These are phyloP conservation scores for Epichloe aotearoae DNA, from an alignment of 2,329 filamentous ascomycete genomes.

Conservation along the genomic window DNA sequence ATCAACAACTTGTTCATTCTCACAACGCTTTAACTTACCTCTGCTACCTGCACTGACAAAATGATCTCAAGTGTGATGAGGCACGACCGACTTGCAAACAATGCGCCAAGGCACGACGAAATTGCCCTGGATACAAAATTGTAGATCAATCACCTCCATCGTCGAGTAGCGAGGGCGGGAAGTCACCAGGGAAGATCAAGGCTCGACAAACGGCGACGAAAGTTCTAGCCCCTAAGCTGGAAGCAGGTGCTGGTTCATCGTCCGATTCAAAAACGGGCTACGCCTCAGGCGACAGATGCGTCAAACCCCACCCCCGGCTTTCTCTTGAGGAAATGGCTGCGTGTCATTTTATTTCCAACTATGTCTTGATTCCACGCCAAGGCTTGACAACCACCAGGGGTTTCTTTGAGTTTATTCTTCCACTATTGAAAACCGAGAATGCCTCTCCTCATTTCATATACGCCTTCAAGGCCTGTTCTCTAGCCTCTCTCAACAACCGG, in stretches of 20 bases:
- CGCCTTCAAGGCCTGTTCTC: conserved; percentile 44
- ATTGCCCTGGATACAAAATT: conserved; percentile 53
- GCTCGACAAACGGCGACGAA: conserved; percentile 44
- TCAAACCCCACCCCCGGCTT: conserved; percentile 22
- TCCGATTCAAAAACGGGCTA: conserved; percentile 16
- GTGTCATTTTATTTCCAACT: conserved; percentile 48
- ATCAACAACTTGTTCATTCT: no score
- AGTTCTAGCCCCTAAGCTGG: conserved; percentile 42
- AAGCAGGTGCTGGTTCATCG: conserved; percentile 18
- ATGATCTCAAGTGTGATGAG: conserved; percentile 46
- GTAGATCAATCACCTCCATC: conserved; percentile 43
- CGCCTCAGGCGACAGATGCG: conserved; percentile 7
- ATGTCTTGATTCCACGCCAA: conserved; percentile 37
- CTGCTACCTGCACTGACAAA: not conserved
- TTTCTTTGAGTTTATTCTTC: conserved; percentile 44
- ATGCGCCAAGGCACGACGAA: conserved; percentile 46
- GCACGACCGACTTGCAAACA: conserved; percentile 50
- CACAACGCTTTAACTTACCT: no score
- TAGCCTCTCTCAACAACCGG: conserved; percentile 43
- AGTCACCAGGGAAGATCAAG: conserved; percentile 46
- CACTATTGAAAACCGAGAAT: conserved; percentile 32
- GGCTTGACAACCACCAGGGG: conserved; percentile 30
- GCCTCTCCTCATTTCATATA: conserved; percentile 33
- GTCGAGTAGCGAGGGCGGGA: not conserved
- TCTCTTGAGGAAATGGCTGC: conserved; percentile 40